phyloP scores from a whole-genome alignment of 176 grass and related monocot genomes.

The Lolium multiflorum region DNA sequence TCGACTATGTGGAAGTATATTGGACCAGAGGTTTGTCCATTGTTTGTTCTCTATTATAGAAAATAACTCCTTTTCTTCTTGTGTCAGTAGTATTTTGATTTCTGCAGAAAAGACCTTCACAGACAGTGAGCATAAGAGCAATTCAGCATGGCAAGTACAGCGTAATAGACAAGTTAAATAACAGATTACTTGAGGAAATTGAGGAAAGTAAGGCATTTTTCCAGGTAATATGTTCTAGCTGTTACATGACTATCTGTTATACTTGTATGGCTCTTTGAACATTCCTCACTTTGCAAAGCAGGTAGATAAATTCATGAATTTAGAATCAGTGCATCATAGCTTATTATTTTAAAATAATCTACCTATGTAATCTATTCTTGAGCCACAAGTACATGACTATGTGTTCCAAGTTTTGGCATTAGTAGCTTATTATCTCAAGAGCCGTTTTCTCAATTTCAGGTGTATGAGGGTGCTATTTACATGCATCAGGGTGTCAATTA shows the following conservation, averaged over 20 bases:
- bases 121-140: constrained; percentile 72
- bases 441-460: constrained; percentile 55
- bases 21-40: constrained; percentile 74
- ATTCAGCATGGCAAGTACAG: constrained; percentile 84
- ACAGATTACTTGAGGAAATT: constrained; percentile 85
- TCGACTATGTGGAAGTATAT: constrained; percentile 85
- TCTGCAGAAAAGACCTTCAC: constrained; percentile 80
- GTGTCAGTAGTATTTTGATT: constrained; percentile 35
- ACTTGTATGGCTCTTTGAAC: neutral
- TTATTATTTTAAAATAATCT: neutral
- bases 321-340: constrained; percentile 1
- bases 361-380: constrained; percentile 10
- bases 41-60: constrained; percentile 28
- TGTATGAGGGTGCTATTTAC: constrained; percentile 96
- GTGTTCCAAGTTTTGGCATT: constrained; percentile 19
- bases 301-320: constrained; percentile 26
- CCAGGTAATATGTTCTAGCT: constrained; percentile 60
- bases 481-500: constrained; percentile 91
- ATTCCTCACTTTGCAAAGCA: neutral
- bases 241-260: constrained; percentile 21
- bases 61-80: constrained; percentile 18
- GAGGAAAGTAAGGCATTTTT: constrained; percentile 97
- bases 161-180: constrained; percentile 66
- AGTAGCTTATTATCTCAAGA: constrained; percentile 28
- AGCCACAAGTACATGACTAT: neutral